These are phyloP conservation scores for Pecoramyces ruminantium DNA, from an alignment of 192 early-diverging fungal species.

Conservation along the genomic window DNA sequence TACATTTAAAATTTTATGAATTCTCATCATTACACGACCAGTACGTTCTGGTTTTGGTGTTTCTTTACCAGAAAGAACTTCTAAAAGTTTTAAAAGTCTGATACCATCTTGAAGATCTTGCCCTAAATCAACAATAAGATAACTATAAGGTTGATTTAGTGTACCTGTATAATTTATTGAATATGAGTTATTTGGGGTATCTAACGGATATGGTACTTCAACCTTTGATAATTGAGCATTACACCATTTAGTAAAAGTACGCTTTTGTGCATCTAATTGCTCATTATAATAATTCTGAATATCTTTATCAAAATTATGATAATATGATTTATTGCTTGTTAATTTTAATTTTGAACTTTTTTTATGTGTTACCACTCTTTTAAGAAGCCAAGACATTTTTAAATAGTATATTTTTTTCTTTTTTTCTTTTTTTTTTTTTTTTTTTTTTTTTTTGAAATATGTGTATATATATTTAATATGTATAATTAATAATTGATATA, in stretches of 20 bases:
- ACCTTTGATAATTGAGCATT: not conserved
- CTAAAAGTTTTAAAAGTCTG: conserved; percentile 6
- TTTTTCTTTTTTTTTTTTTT: too few species aligned
- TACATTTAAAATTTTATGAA: conserved; percentile 13
- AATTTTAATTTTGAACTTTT: not conserved
- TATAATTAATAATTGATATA: too few species aligned
- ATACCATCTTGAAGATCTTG: conserved; percentile 12
- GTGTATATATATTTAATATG: too few species aligned
- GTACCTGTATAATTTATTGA: not conserved
- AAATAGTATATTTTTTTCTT: too few species aligned
- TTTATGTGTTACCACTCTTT: not conserved
- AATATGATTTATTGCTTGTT: not conserved
- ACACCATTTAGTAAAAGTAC: not conserved
- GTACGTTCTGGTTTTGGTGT: not conserved
- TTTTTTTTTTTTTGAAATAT: too few species aligned
- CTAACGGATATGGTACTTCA: not conserved
- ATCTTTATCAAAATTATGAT: not conserved
- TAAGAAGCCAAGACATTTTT: not conserved
- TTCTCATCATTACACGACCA: conserved; percentile 4
- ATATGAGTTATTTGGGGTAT: not conserved
- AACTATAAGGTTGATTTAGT: not conserved
- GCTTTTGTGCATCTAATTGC: not conserved
- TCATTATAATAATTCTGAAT: not conserved
- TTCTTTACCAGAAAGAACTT: conserved; percentile 7
- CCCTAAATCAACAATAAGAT: conserved; percentile 6